Base-by-base conservation (phyloP, 345 rosid genomes). In the Passiflora organensis region DNA sequence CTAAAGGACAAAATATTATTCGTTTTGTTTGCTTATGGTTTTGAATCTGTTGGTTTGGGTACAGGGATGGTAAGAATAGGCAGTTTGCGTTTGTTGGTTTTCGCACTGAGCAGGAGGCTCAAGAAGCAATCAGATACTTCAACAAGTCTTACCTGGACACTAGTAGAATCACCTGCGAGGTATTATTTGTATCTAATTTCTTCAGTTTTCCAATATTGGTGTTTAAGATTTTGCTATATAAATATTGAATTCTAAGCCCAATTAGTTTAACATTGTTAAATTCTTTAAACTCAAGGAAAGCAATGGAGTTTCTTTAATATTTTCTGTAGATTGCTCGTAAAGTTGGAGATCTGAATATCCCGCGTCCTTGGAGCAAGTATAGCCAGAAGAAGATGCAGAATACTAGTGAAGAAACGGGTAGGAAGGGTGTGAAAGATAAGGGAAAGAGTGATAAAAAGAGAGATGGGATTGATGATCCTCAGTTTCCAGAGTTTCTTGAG, bases 321-420 rank as follows among this genome's bases (percentile, higher is more conserved):
- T 58, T 58, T 19, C 10, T 50, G n/a, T 59, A 89, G 99, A 54
- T 80, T 77, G 99, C 99, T 48, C 76, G 53, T 37, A 72, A 70
- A 70, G 80, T 80, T 43, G 94, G 89, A 63, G 94, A 86, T 64
- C 86, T 70, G 2, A 64, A 70, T 56, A 66, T 69, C 46, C 95
- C 96, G 62, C 80, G 80, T 48, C 94, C 99, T 0, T 89, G 99
- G 96, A 89, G 96, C 86, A 77, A 81, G 22, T 65, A 82, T 71
- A 78, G 94, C 10, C 43, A 51, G 47, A 77, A 80, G 67, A 86
- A 84, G 63, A 67, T 58, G 53, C 75, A 57, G 43, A 63, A 67
- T 48, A 55, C 5, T 39, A 56, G 60, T 18, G 74, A 73, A 52
- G 61, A 53, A 43, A 55, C 28, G 43, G 14, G 43, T 12, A 5